Base-by-base conservation (phyloP, 495 filamentous ascomycete species). In the Durotheca rogersii region DNA sequence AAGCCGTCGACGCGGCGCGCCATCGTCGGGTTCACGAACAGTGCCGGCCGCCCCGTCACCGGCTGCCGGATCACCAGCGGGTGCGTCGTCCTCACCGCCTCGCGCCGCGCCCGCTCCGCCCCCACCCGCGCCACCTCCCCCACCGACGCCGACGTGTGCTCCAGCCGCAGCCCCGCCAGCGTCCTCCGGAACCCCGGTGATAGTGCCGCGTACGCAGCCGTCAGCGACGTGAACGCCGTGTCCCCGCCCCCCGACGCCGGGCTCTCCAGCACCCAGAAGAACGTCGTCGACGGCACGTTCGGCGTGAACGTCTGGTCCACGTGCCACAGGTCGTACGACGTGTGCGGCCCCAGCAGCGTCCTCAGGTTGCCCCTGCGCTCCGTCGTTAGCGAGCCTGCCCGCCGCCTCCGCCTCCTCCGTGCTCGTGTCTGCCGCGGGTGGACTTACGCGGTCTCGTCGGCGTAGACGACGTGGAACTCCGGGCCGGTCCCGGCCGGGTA, bases 271-370 rank as follows among this genome's bases (percentile, higher is more conserved):
- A 80, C 57, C 45, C 83, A 85, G 18, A 87, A 55, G 65, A 87
- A 84, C 0, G 82, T 86, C 0, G 79, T 82, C 5, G 81, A 82
- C 0, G 84, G 81, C 6, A 82, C 81, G 63, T 86, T 82, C 38
- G 77, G 69, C 56, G 86, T 82, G 44, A 81, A 85, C 6, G 79
- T 78, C 14, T 83, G 75, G 40, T 87, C 84, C 1, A 79, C 80
- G 62, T 87, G 84, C 84, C 84, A 86, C 23, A 75, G 73, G 6
- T 81, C 73, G 7, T 76, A 77, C 54, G 75, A 36, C 72, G 67
- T 25, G 82, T 72, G 67, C 80, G 82, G 43, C 70, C 67, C 16
- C 6, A 50, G 20, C 17, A 50, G 30, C 7, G 69, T 60, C 27
- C 72, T 69, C 9, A 68, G 71, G 27, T 64, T 69, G 33, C 81